Evolutionary conservation across 495 filamentous ascomycete species (phyloP).

Genomic region (Filosporella fistucella): DNA sequence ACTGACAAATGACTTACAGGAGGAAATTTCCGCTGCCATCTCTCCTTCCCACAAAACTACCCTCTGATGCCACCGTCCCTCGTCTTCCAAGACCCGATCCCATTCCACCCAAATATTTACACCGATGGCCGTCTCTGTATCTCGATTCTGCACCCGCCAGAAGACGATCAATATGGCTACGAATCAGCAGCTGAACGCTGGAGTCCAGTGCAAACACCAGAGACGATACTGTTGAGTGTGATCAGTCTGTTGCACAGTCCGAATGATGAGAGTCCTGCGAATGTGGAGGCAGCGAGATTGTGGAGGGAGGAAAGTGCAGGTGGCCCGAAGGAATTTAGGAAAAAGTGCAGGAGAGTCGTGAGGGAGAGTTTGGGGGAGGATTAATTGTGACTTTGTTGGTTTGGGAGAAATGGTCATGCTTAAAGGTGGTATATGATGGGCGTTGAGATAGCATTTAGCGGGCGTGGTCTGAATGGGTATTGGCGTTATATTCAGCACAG

Average conservation of each 20-base stretch:
- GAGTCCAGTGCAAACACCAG: slow-evolving; percentile 95
- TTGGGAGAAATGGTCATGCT: no score
- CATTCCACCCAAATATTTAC: slow-evolving; percentile 96
- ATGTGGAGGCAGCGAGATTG: slow-evolving; percentile 84
- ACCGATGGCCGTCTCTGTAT: slow-evolving; percentile 88
- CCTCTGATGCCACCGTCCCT: slow-evolving; percentile 88
- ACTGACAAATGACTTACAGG: slow-evolving; percentile 57
- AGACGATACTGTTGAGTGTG: slow-evolving; percentile 88
- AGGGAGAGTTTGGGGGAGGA: slow-evolving; percentile 80
- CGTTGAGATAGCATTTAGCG: no score
- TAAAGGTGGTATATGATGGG: no score
- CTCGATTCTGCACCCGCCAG: slow-evolving; percentile 92
- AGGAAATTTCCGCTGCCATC: slow-evolving; percentile 80
- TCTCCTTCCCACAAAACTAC: slow-evolving; percentile 78
- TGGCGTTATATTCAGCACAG: no score
- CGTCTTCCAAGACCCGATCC: slow-evolving; percentile 79
- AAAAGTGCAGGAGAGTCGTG: slow-evolving; percentile 70
- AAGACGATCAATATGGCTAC: slow-evolving; percentile 95
- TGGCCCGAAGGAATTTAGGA: slow-evolving; percentile 67
- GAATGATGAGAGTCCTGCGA: slow-evolving; percentile 93
- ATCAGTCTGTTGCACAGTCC: slow-evolving; percentile 91
- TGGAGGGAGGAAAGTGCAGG: slow-evolving; percentile 73
- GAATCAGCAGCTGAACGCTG: slow-evolving; percentile 89
- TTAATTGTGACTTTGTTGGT: no score
- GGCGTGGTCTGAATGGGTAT: no score